Evolutionary conservation across 768 basidiomycete species (phyloP), one percentile per base, ranked within the genome.

Genomic region (Collybia sordida): DNA sequence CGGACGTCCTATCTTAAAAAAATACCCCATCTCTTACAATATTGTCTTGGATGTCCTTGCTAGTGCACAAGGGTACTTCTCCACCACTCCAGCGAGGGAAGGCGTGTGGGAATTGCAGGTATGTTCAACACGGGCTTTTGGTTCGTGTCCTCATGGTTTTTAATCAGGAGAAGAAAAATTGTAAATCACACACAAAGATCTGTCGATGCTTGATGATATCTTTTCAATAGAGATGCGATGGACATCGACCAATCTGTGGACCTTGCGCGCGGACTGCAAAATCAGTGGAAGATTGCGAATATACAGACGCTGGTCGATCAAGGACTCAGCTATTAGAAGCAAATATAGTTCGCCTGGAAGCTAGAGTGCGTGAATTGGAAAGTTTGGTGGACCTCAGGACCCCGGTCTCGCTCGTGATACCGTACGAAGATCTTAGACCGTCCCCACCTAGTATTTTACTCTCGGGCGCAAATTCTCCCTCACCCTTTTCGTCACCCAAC

Each of bases 241-340:
- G 84, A 12, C 59, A 57, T 3, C 78, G 79, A 45, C 85, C 85
- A 1, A 68, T 76, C 8, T 88, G 86, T 60, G 78, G 79, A 2
- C 84, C 81, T 36, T 88, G 85, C 61, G 66, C 19, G 65, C 71
- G 6, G 75, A 79, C 17, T 77, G 80, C 42, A 76, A 83, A 49
- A 31, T 40, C 47, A 50, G 72, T 71, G 22, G 83, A 83, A 47
- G 82, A 81, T 25, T 88, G 86, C 61, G 85, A 86, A 66, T 88
- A 86, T 61, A 72, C 79, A 7, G 84, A 86, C 56, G 75, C 73
- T 18, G 76, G 77, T 37, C 76, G 81, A 47, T 80, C 85, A n/a
- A 68, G 77, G 45, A 84, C 79, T 2, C 72, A 83, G 54, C 68
- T 73, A 6, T 64, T 87, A 21, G 83, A 85, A 59, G 81, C 83